Conservation (phyloP, 768 basidiomycete genomes). For the Hypsizygus marmoreus region DNA sequence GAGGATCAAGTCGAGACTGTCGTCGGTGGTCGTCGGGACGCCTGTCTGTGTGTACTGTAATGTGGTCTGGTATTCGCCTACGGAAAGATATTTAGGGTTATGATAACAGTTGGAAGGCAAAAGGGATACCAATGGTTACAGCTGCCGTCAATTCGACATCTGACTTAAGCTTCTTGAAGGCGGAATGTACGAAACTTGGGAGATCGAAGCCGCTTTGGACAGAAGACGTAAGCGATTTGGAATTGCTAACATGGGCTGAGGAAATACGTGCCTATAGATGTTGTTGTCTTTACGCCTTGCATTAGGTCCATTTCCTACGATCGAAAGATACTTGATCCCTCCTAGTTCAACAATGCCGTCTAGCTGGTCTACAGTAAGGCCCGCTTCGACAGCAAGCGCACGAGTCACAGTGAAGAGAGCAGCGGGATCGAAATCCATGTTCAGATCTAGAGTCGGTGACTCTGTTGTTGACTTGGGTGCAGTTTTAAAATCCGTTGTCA, state of each 20-base stretch:
- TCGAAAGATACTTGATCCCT: conserved; percentile 61
- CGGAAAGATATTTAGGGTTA: not conserved
- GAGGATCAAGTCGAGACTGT: conserved; percentile 61
- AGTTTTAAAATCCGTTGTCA: conserved; percentile 49
- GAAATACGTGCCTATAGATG: conserved; percentile 51
- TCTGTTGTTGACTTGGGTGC: conserved; percentile 54
- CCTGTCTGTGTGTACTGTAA: conserved; percentile 59
- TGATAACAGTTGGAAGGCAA: not conserved
- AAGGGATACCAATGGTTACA: conserved; percentile 54
- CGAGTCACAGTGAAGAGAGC: conserved; percentile 73
- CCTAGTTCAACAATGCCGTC: conserved; percentile 68
- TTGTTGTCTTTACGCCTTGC: conserved; percentile 43
- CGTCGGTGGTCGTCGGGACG: conserved; percentile 62
- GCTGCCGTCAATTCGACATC: conserved; percentile 59
- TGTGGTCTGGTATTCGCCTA: conserved; percentile 65
- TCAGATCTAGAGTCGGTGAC: conserved; percentile 59
- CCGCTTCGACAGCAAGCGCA: conserved; percentile 64
- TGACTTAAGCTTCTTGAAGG: conserved; percentile 64
- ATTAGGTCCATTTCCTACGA: conserved; percentile 30
- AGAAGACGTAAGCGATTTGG: not conserved
- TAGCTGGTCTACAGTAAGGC: conserved; percentile 57
- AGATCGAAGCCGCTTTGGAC: conserved; percentile 63
- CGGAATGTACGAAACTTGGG: conserved; percentile 60
- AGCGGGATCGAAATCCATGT: conserved; percentile 69
- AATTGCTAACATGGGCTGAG: not conserved